phyloP scores from a whole-genome alignment of 2,329 filamentous ascomycete species.

The Pyrenophora teres region DNA sequence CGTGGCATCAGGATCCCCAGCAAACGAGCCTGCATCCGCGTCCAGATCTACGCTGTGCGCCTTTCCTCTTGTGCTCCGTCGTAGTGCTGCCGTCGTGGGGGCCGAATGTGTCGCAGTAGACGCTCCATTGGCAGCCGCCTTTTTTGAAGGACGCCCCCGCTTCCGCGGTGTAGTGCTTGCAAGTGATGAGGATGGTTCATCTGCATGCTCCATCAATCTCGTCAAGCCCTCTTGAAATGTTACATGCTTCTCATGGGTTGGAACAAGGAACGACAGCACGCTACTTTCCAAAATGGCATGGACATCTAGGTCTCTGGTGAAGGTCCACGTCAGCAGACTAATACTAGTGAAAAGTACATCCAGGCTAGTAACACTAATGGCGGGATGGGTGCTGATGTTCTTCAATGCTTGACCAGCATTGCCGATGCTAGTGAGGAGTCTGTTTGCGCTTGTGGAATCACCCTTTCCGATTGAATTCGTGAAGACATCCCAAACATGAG shows the following conservation, averaged over 20 bases:
- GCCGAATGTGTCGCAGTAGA: conserved; percentile 11
- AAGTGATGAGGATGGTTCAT: conserved; percentile 11
- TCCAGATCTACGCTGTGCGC: conserved; percentile 22
- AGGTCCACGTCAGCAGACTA: conserved; percentile 63
- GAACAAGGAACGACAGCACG: conserved; percentile 34
- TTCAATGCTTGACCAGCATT: conserved; percentile 49
- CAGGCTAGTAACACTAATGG: conserved; percentile 60
- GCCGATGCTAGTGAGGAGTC: conserved; percentile 33
- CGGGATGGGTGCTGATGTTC: conserved; percentile 61
- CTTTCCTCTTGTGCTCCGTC: conserved; percentile 27
- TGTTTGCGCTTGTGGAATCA: conserved; percentile 43
- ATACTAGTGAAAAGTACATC: conserved; percentile 63
- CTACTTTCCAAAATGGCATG: conserved; percentile 54
- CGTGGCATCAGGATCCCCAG: conserved; percentile 27
- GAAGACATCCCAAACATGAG: conserved; percentile 42
- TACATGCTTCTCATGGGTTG: conserved; percentile 38
- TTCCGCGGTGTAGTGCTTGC: conserved; percentile 27
- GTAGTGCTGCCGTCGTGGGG: conserved; percentile 16
- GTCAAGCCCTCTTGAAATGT: conserved; percentile 21
- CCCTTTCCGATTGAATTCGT: conserved; percentile 52
- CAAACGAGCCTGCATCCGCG: conserved; percentile 26
- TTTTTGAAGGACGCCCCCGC: conserved; percentile 37
- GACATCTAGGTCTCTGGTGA: conserved; percentile 57
- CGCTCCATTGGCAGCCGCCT: conserved; percentile 21
- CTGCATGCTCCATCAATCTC: conserved; percentile 11